A percentile compares a stretch with the other conserved stretches of the same genome.
These are phyloP conservation scores for Carex littledalei DNA, from an alignment of 176 grass and related monocot species.

Conservation along the genomic window DNA sequence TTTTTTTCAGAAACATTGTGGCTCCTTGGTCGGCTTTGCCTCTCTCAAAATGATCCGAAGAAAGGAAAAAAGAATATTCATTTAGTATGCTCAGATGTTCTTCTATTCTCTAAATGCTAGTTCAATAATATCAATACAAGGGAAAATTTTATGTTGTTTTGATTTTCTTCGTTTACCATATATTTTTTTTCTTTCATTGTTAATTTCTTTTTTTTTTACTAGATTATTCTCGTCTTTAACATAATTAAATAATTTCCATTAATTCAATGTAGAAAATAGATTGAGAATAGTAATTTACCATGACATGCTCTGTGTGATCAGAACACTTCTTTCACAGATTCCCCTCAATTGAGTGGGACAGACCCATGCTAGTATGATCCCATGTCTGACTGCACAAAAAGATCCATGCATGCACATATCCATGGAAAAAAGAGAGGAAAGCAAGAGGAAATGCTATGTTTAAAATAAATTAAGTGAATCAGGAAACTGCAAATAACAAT, in stretches of 20 bases:
- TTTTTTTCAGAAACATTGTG: not conserved
- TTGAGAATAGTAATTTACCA: not conserved
- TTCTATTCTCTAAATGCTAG: not conserved
- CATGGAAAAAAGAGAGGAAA: not conserved
- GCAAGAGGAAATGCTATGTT: not conserved
- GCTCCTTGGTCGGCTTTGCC: not conserved
- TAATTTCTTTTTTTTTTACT: not conserved
- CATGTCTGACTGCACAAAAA: not conserved
- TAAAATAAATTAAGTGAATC: not conserved
- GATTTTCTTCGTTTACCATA: not conserved
- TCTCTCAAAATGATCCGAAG: not conserved
- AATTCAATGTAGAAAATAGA: not conserved
- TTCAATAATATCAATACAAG: not conserved
- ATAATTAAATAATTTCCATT: not conserved
- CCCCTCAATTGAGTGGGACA: not conserved
- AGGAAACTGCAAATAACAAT: conserved; percentile 1
- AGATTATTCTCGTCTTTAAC: not conserved
- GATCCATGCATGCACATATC: not conserved
- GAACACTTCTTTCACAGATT: not conserved
- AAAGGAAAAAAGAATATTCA: not conserved
- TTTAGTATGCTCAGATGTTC: not conserved
- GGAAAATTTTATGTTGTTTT: not conserved
- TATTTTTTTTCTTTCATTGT: not conserved
- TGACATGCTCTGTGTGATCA: not conserved
- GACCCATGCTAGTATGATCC: not conserved